Evolutionary conservation across 2,329 filamentous ascomycete genomes (phyloP), one percentile per base, ranked within the genome.

Genomic region (Aspergillus bombycis): DNA sequence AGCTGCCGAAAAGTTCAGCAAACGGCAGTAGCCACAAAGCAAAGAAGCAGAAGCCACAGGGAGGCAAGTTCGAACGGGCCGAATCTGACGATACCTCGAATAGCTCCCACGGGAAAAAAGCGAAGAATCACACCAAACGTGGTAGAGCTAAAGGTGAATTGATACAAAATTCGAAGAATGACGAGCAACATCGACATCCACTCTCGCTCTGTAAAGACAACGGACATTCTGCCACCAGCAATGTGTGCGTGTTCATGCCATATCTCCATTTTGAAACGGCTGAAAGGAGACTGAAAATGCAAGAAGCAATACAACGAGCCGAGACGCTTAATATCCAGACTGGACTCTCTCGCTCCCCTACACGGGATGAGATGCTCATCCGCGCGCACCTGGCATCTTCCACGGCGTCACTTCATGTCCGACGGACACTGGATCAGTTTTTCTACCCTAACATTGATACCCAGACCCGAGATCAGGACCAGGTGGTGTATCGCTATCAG

Each of bases 261-360:
- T 90, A 88, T 68, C 75, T 90, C 4, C 87, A 89, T 70, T 89
- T 88, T 57, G 88, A 90, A 69, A 88, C 86, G 0, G 81, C 88
- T 54, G 78, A 82, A 55, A 77, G 82, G 19, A 79, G 86, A 11
- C 77, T 79, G 58, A 82, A 83, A 67, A 88, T 90, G 87, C 84
- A 85, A 60, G 77, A 82, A 21, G 82, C 84, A 2, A 88, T 86
- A 43, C 73, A 78, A 32, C 72, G 71, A 23, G 75, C 75, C 57
- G 68, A 78, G 71, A 62, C 60, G 55, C 62, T 71, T 14, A 66
- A 62, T 9, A 62, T 71, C 11, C 61, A 67, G 21, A 66, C 67
- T 14, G 68, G 66, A 16, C 57, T 75, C 16, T 80, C 67, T 65
- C 74, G 62, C 69, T 67, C 52, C 70, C 75, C 62, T 58, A 76